Percentiles rank a stretch among this genome's conserved stretches.
These are phyloP conservation scores for Akanthomyces uredinophilus DNA, from an alignment of 2,329 filamentous ascomycete genomes.

Conservation along the genomic window DNA sequence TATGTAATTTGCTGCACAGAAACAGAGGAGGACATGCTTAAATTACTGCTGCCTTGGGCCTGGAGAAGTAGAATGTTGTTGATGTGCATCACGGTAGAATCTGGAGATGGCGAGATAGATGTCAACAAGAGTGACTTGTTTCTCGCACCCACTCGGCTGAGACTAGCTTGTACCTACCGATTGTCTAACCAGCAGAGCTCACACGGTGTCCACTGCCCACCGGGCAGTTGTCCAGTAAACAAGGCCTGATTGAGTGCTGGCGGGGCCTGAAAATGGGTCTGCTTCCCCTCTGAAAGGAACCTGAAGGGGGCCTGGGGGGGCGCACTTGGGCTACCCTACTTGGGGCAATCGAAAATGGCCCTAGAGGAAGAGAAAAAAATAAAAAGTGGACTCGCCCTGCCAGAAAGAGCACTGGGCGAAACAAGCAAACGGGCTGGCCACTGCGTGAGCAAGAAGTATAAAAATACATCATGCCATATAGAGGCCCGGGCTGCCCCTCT, in stretches of 20 bases:
- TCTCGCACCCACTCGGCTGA: neutral
- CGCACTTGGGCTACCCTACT: neutral
- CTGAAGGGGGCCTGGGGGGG: neutral
- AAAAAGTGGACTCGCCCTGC: slow-evolving; percentile 3
- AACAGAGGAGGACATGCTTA: neutral
- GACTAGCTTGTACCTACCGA: neutral
- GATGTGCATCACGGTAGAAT: neutral
- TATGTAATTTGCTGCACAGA: neutral
- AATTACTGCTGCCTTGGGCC: neutral
- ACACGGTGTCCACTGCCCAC: neutral
- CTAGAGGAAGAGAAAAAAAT: slow-evolving; percentile 6
- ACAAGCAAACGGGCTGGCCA: slow-evolving; percentile 15
- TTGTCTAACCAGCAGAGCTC: neutral
- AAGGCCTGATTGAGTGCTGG: neutral
- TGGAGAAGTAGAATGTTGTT: neutral
- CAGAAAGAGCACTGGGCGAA: slow-evolving; percentile 9
- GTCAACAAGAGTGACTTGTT: slow-evolving; percentile 2
- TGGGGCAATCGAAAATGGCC: neutral
- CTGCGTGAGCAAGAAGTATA: slow-evolving; percentile 16
- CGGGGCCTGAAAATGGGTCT: neutral
- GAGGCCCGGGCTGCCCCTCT: slow-evolving; percentile 15
- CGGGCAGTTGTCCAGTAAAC: neutral
- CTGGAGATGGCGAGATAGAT: neutral
- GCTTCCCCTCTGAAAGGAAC: neutral
- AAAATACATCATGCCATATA: slow-evolving; percentile 19